These are phyloP conservation scores for Penicillium psychrosexuale DNA, from an alignment of 2,329 filamentous ascomycete genomes.

Conservation along the genomic window DNA sequence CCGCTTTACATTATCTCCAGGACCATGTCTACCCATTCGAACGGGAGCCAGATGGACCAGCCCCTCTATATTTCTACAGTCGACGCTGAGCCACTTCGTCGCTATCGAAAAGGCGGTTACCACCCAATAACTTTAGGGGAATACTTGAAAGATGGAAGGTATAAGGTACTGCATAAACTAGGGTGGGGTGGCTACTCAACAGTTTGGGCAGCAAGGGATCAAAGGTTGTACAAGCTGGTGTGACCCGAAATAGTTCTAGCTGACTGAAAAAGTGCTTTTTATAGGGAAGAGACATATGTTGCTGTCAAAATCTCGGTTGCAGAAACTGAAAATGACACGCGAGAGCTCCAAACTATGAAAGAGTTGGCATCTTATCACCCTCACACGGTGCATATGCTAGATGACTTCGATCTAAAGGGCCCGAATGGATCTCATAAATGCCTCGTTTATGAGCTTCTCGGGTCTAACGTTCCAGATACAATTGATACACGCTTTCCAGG, in stretches of 20 bases:
- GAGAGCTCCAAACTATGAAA: conserved; percentile 19
- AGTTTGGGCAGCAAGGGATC: conserved; percentile 37
- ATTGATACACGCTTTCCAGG: conserved; percentile 35
- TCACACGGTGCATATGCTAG: conserved; percentile 37
- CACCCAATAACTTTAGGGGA: conserved; percentile 34
- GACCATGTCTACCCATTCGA: not conserved
- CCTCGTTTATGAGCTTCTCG: conserved; percentile 44
- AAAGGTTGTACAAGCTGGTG: conserved; percentile 15
- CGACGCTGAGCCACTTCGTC: conserved; percentile 25
- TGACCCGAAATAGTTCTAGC: conserved; percentile 1
- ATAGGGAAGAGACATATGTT: conserved; percentile 21
- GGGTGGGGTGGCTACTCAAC: conserved; percentile 38
- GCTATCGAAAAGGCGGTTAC: conserved; percentile 30
- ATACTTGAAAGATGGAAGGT: conserved; percentile 23
- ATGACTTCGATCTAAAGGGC: conserved; percentile 40
- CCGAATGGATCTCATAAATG: conserved; percentile 49
- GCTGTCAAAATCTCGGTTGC: conserved; percentile 26
- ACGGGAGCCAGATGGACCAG: conserved; percentile 4
- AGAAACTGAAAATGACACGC: conserved; percentile 8
- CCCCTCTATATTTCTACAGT: conserved; percentile 6
- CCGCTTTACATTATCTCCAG: not conserved
- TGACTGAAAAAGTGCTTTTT: conserved; percentile 8
- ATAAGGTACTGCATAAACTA: conserved; percentile 39
- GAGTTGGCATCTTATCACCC: conserved; percentile 13
- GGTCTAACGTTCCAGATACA: conserved; percentile 39